Percentiles rank a stretch among this genome's conserved stretches.
Evolutionary conservation across 2,329 filamentous ascomycete species (phyloP).

Genomic region (Sarocladium oryzae): DNA sequence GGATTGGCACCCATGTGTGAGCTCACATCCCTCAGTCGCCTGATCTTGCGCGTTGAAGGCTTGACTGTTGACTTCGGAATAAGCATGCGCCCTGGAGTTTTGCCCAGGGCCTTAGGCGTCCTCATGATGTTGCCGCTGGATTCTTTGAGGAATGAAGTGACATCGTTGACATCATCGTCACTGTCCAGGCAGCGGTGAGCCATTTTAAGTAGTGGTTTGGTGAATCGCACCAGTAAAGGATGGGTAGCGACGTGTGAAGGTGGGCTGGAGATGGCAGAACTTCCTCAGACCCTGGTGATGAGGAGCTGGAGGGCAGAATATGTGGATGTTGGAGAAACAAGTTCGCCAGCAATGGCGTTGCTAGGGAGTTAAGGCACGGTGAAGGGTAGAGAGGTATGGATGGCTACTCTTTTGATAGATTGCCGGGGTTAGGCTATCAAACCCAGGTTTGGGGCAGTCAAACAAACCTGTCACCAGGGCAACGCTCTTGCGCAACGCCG

Average conservation of each 20-base stretch:
- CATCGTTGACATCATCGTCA: constrained; percentile 37
- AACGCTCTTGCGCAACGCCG: too few relatives aligned
- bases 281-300: background rate
- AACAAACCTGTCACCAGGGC: constrained; percentile 6
- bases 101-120: constrained; percentile 10
- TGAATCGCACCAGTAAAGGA: background rate
- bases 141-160: constrained; percentile 24
- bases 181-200: constrained; percentile 23
- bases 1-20: constrained; percentile 19
- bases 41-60: constrained; percentile 22
- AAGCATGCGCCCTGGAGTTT: constrained; percentile 13
- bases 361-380: too few relatives aligned
- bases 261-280: background rate
- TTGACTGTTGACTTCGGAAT: constrained; percentile 19
- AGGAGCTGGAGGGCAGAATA: background rate
- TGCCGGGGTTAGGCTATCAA: background rate
- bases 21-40: constrained; percentile 21
- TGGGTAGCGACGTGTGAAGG: background rate
- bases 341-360: background rate
- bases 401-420: background rate
- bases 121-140: constrained; percentile 14
- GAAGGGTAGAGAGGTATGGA: too few relatives aligned
- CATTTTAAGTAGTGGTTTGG: constrained; percentile 17
- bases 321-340: background rate
- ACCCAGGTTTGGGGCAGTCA: background rate